Conservation (phyloP, 305 asterid species). For the Rubia peregrina region DNA sequence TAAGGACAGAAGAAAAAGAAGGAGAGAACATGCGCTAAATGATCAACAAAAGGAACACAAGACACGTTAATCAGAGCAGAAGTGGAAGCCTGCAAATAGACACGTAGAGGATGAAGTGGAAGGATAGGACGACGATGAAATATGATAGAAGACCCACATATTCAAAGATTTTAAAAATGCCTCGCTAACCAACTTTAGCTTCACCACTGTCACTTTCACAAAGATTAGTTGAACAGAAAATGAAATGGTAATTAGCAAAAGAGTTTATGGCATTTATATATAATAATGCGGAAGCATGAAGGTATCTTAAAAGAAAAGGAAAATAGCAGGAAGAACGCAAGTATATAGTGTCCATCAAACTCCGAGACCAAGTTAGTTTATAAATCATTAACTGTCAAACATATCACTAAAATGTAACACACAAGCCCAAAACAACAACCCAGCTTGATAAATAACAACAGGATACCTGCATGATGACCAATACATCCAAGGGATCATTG, state of each 20-base stretch:
- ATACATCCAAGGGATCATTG: constrained; percentile 85
- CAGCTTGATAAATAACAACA: neutral
- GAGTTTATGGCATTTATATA: neutral
- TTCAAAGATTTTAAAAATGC: neutral
- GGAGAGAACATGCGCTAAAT: no score
- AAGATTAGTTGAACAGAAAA: neutral
- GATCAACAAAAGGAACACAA: no score
- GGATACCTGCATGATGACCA: constrained; percentile 94
- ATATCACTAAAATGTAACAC: neutral
- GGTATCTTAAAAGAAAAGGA: neutral
- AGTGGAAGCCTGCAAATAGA: no score
- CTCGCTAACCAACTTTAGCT: neutral
- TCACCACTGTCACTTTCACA: neutral
- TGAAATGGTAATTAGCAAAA: neutral
- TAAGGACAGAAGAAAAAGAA: no score
- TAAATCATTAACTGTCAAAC: neutral
- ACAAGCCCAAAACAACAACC: neutral
- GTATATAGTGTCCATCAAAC: neutral
- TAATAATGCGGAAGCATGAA: neutral
- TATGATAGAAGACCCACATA: no score
- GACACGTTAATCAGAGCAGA: no score
- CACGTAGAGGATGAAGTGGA: no score
- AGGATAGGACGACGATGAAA: no score
- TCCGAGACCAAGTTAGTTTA: neutral
- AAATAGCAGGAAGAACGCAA: neutral